These are phyloP conservation scores for Solanum hybrid DNA, from an alignment of 305 asterid species.

Conservation along the genomic window DNA sequence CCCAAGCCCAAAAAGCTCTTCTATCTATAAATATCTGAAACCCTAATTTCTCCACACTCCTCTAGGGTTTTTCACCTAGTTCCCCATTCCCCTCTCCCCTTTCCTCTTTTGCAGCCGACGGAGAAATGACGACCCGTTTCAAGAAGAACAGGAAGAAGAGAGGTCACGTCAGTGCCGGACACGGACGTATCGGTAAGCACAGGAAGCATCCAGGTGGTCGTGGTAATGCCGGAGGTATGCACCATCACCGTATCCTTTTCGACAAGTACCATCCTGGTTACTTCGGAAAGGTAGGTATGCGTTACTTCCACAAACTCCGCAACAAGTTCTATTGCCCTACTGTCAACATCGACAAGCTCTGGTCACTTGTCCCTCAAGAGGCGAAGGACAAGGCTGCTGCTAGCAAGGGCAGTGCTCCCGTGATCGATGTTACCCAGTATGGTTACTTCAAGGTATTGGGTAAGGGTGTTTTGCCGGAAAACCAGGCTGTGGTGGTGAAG, in stretches of 20 bases:
- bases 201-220: slow-evolving; percentile 81
- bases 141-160: slow-evolving; percentile 86
- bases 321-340: slow-evolving; percentile 68
- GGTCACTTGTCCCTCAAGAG: slow-evolving; percentile 68
- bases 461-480: slow-evolving; percentile 50
- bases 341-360: slow-evolving; percentile 59
- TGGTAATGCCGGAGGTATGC: slow-evolving; percentile 80
- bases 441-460: slow-evolving; percentile 84
- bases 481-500: slow-evolving; percentile 61
- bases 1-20: neutral
- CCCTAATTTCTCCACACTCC: neutral
- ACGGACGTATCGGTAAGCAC: slow-evolving; percentile 73
- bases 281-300: slow-evolving; percentile 78
- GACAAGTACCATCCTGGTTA: slow-evolving; percentile 79
- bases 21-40: neutral
- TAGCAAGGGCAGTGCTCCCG: slow-evolving; percentile 32
- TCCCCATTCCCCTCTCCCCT: slow-evolving; percentile 18
- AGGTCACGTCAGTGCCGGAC: slow-evolving; percentile 83
- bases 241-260: slow-evolving; percentile 81
- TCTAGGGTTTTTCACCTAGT: neutral
- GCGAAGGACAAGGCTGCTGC: slow-evolving; percentile 45
- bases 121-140: slow-evolving; percentile 56
- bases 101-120: slow-evolving; percentile 7
- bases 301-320: slow-evolving; percentile 69
- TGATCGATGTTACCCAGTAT: slow-evolving; percentile 64